Conservation (phyloP, 2,329 filamentous ascomycete genomes). For the Canariomyces notabilis region DNA sequence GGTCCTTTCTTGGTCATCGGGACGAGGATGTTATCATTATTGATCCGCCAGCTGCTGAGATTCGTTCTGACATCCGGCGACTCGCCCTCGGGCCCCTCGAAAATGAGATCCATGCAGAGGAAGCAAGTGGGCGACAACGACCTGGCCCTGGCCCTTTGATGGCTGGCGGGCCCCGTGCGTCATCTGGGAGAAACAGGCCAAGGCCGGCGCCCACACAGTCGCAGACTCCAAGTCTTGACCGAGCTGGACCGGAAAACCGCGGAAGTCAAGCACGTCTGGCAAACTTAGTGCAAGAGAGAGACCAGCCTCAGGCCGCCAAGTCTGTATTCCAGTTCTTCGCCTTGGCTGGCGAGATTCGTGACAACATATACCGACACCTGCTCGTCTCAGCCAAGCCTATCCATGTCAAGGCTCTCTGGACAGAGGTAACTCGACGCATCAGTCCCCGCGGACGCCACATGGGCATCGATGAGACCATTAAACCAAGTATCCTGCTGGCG, state of each 20-base stretch:
- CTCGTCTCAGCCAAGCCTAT: constrained; percentile 30
- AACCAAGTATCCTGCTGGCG: constrained; percentile 34
- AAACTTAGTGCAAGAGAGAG: background rate
- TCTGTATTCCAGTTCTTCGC: constrained; percentile 20
- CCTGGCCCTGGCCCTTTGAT: no score
- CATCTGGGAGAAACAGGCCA: background rate
- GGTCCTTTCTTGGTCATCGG: constrained; percentile 1
- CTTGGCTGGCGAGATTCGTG: constrained; percentile 27
- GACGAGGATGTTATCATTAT: constrained; percentile 15
- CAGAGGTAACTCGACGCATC: constrained; percentile 14
- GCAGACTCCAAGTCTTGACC: background rate
- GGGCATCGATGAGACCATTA: constrained; percentile 24
- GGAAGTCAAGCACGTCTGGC: background rate
- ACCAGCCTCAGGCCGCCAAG: background rate
- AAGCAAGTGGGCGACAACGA: no score
- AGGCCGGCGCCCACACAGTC: background rate
- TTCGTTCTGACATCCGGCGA: background rate
- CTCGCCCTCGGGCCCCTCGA: background rate
- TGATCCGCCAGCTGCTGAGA: constrained; percentile 5
- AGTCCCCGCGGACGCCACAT: constrained; percentile 3
- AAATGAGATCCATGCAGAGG: no score
- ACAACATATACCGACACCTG: constrained; percentile 31
- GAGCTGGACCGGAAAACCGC: background rate
- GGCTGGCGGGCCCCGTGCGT: no score
- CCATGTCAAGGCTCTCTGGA: constrained; percentile 31